Conservation (phyloP, 2,329 filamentous ascomycete genomes). For the Dothidotthia symphoricarpi region DNA sequence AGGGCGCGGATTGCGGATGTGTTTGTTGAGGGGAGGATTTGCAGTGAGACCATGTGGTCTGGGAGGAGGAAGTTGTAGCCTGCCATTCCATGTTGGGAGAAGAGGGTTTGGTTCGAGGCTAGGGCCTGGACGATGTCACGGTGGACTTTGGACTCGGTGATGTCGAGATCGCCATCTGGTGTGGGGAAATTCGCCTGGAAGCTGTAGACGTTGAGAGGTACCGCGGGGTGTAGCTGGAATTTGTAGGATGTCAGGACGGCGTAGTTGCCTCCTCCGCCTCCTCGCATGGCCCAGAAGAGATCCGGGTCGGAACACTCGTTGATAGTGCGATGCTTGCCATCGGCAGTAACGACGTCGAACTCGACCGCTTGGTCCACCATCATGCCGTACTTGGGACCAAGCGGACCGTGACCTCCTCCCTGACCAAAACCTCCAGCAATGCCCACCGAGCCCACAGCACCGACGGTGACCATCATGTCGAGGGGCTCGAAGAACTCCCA, state of each 20-base stretch:
- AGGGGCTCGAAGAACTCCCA: slow-evolving; percentile 38
- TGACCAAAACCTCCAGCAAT: slow-evolving; percentile 45
- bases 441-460: slow-evolving; percentile 49
- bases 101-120: slow-evolving; percentile 32
- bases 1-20: slow-evolving; percentile 24
- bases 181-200: slow-evolving; percentile 33
- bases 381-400: slow-evolving; percentile 48
- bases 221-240: slow-evolving; percentile 36
- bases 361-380: slow-evolving; percentile 41
- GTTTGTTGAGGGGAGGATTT: slow-evolving; percentile 31
- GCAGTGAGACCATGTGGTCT: slow-evolving; percentile 33
- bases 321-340: slow-evolving; percentile 31
- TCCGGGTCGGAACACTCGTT: slow-evolving; percentile 37
- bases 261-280: slow-evolving; percentile 39
- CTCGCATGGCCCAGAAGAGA: slow-evolving; percentile 41
- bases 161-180: slow-evolving; percentile 21
- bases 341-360: slow-evolving; percentile 37
- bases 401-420: slow-evolving; percentile 57
- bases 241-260: slow-evolving; percentile 39
- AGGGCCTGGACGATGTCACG: slow-evolving; percentile 32
- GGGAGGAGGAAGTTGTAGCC: slow-evolving; percentile 39
- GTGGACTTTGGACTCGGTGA: slow-evolving; percentile 33
- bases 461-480: slow-evolving; percentile 37
- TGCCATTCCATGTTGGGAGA: slow-evolving; percentile 31
- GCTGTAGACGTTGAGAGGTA: slow-evolving; percentile 38